These are phyloP conservation scores for Aspergillus pseudotamarii DNA, from an alignment of 2,329 filamentous ascomycete genomes.

Conservation along the genomic window DNA sequence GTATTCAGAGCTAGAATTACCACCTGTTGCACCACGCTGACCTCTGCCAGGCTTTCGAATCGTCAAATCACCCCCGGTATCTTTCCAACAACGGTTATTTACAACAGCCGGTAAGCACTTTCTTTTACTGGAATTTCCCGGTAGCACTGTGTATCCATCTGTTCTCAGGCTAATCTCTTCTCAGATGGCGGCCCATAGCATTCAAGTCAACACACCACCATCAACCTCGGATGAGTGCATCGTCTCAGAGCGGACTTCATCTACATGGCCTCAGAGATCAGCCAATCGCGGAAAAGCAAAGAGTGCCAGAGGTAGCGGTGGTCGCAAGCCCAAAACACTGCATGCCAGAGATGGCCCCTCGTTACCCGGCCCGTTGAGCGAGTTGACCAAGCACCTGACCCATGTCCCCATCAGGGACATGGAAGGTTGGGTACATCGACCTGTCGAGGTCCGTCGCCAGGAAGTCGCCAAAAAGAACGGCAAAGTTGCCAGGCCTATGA, in stretches of 20 bases:
- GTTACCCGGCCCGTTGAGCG: slow-evolving; percentile 29
- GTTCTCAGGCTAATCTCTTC: neutral
- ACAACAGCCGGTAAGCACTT: slow-evolving; percentile 26
- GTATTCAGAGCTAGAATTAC: slow-evolving; percentile 2
- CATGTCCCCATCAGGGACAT: slow-evolving; percentile 73
- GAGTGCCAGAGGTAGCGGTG: slow-evolving; percentile 17
- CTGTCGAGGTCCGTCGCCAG: slow-evolving; percentile 63
- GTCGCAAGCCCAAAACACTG: slow-evolving; percentile 15
- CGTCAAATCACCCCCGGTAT: slow-evolving; percentile 17
- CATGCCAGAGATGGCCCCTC: slow-evolving; percentile 1
- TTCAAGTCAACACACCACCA: slow-evolving; percentile 29
- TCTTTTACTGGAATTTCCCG: neutral
- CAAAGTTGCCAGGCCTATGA: slow-evolving; percentile 90
- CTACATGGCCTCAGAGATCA: slow-evolving; percentile 21
- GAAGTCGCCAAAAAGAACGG: slow-evolving; percentile 74
- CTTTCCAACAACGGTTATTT: slow-evolving; percentile 21
- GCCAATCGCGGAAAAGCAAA: slow-evolving; percentile 12
- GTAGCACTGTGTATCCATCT: neutral
- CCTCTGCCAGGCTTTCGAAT: slow-evolving; percentile 21
- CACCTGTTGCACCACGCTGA: neutral
- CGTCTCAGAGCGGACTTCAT: slow-evolving; percentile 14
- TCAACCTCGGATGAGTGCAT: slow-evolving; percentile 24
- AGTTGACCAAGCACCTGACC: slow-evolving; percentile 37
- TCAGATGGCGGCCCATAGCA: slow-evolving; percentile 22
- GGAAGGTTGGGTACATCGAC: slow-evolving; percentile 74